Evolutionary conservation across 306 rosid genomes (phyloP), one percentile per base, ranked within the genome.

Genomic region (Lathyrus oleraceus): DNA sequence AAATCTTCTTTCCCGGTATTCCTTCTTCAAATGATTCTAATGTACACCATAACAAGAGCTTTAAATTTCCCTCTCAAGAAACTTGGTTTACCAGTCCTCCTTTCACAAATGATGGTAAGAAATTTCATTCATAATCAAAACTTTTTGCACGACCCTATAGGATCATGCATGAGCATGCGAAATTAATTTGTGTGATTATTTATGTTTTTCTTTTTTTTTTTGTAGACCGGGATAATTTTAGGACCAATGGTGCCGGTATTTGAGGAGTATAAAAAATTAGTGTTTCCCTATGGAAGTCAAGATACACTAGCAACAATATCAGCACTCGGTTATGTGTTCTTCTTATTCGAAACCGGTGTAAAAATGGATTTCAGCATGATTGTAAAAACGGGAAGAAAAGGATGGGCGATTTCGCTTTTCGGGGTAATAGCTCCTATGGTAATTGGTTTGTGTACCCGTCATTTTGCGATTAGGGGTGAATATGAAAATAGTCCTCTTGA

Each of bases 51-150:
- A 20, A 73, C 84, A 6, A 74, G 72, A 0, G 1, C 23, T 44
- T n/a, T 57, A 2, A 77, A 83, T 78, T 51, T 68, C 32, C 0
- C 81, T 49, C 49, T 86, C 35, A 82, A 81, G 59, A 83, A 39
- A 13, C 36, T 84, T 6, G 83, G 87, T n/a, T n/a, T 87, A 39
- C 82, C 96, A 42, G 43, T 45, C 56, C 12, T 84, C 56, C 12
- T 84, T 74, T 53, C 86, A 4, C 89, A 87, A 61, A 69, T 90
- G 49, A 51, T 84, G 65, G 91, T 87, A 81, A 35, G 39, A 10
- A 7, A 8, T 35, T 35, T 35, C 1, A 7, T 35, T 35, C 7
- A 35, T 35, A 7, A 35, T 35, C 10, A 8, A 35, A 35, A 35
- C 7, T 30, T 30, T 30, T n/a, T n/a, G n/a, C n/a, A n/a, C n/a